phyloP scores from a whole-genome alignment of 768 basidiomycete genomes.

The Xerocomus potaroensis region DNA sequence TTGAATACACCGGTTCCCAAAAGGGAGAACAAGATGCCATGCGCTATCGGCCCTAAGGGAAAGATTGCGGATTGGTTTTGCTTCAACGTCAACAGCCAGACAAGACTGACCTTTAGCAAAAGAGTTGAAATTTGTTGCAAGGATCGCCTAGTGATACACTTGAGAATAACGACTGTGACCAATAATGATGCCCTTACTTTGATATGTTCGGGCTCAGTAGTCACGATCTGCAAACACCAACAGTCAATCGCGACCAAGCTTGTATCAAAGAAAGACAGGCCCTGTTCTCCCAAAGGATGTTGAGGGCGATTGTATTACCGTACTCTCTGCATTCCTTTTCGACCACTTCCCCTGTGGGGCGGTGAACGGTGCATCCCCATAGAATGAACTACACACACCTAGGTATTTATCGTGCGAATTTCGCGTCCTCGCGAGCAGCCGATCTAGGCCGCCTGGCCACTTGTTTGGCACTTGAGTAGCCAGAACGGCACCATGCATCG shows the following conservation, averaged over 20 bases:
- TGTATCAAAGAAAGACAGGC: too few species aligned
- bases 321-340: constrained; percentile 19
- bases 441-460: constrained; percentile 37
- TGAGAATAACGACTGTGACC: too few species aligned
- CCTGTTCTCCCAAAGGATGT: too few species aligned
- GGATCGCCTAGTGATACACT: constrained; percentile 40
- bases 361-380: not conserved
- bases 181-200: constrained; percentile 34
- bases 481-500: constrained; percentile 26
- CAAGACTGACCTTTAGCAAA: constrained; percentile 40
- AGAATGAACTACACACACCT: constrained; percentile 17
- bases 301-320: constrained; percentile 34
- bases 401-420: constrained; percentile 26
- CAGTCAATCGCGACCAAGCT: too few species aligned
- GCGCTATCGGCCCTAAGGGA: constrained; percentile 11
- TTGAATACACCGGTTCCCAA: constrained; percentile 40
- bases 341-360: constrained; percentile 28
- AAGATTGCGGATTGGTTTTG: constrained; percentile 11
- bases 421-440: constrained; percentile 21
- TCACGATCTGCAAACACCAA: too few species aligned
- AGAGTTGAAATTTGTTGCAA: constrained; percentile 41
- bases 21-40: constrained; percentile 12
- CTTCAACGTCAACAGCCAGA: constrained; percentile 25
- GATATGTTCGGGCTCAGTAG: constrained; percentile 48
- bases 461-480: constrained; percentile 32